Evolutionary conservation across 306 rosid genomes (phyloP).

Genomic region (Dalbergia cultrata): DNA sequence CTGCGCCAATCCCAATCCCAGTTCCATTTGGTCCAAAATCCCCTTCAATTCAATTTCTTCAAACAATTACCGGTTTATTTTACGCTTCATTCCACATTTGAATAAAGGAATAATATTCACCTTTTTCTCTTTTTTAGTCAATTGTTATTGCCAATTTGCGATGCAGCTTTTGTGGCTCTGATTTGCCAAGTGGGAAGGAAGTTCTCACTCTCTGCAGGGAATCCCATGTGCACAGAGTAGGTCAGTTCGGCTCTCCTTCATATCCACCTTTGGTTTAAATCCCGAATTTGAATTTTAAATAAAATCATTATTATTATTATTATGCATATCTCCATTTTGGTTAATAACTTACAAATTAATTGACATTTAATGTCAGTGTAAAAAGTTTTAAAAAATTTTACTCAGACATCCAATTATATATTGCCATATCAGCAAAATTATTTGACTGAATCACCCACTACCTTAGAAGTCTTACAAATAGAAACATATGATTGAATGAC

Average conservation of each 20-base stretch:
- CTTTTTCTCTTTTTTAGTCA: background rate
- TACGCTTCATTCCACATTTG: background rate
- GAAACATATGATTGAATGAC: too few relatives aligned
- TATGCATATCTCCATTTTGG: background rate
- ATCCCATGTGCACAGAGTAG: conserved; percentile 70
- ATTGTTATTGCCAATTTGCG: background rate
- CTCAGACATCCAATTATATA: too few relatives aligned
- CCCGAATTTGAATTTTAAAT: background rate
- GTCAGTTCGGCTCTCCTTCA: conserved; percentile 44
- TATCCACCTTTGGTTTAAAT: background rate
- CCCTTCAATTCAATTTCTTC: conserved; percentile 19
- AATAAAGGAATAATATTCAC: too few relatives aligned
- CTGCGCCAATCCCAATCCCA: conserved; percentile 58
- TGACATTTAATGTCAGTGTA: too few relatives aligned
- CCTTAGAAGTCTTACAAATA: too few relatives aligned
- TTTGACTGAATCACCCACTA: too few relatives aligned
- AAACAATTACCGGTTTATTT: background rate
- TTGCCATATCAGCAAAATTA: too few relatives aligned
- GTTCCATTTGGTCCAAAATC: conserved; percentile 62
- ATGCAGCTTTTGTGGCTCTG: conserved; percentile 70
- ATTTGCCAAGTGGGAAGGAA: conserved; percentile 69
- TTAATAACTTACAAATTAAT: too few relatives aligned
- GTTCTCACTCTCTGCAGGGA: conserved; percentile 66
- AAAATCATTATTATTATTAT: too few relatives aligned
- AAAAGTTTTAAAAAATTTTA: too few relatives aligned